Conservation (phyloP, 176 grass and related monocot species). For the Poa annua region DNA sequence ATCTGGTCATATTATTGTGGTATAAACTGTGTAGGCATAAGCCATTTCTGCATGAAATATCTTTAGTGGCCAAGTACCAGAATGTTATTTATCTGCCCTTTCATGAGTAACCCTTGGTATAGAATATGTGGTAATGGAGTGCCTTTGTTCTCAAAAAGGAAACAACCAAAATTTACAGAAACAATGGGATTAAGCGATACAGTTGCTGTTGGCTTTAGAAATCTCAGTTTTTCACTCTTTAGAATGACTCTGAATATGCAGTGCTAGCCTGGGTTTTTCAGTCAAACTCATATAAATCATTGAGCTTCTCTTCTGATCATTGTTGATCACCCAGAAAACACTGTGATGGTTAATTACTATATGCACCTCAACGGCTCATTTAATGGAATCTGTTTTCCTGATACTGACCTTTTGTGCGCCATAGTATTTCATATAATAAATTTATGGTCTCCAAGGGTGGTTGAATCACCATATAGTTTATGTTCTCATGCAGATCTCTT, state of each 20-base stretch:
- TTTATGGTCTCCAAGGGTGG: neutral
- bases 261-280: neutral
- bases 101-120: neutral
- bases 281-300: neutral
- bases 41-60: conserved; percentile 17
- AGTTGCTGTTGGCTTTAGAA: neutral
- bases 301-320: neutral
- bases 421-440: neutral
- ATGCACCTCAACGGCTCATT: neutral
- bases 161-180: neutral
- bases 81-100: conserved; percentile 4
- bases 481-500: conserved; percentile 75
- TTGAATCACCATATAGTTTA: conserved; percentile 16
- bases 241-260: neutral
- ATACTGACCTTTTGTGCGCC: neutral
- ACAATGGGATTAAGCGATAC: neutral
- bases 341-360: neutral
- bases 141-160: neutral
- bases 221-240: neutral
- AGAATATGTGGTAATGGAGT: neutral
- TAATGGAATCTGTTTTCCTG: conserved; percentile 15
- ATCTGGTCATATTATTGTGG: conserved; percentile 4
- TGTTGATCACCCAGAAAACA: neutral
- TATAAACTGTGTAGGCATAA: conserved; percentile 2
- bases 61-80: neutral